Evolutionary conservation across 371 early-diverging fungal species (phyloP), one percentile per base, ranked within the genome.

Genomic region (Rhizopus sp.): DNA sequence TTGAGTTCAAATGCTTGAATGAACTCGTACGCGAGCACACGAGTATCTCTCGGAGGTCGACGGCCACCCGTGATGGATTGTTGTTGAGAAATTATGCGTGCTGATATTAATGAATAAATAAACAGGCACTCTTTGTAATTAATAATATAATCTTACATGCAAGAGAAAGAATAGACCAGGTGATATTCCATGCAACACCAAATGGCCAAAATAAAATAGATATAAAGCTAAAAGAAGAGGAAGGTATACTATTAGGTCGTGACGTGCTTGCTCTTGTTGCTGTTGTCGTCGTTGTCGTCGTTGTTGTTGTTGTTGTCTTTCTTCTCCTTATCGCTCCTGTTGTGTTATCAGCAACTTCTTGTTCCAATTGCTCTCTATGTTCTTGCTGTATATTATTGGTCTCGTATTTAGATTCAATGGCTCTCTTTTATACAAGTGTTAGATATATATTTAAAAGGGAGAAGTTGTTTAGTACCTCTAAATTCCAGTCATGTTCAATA

Each of bases 1-100:
- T 68, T 70, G 9, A 72, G 57, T 65, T 90, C 92, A 69, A 91
- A 94, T 48, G 83, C 73, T 39, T 81, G 75, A 15, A 80, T 61
- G 65, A 93, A 92, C n/a, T 84, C 81, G 8, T 80, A 77, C 0
- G 92, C 88, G 5, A 81, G 78, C 9, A 82, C 75, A 17, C 75
- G 77, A 34, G 88, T 80, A 49, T 89, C 88, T 60, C 23, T 60
- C 39, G 10, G 62, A 16, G 42, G 60, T 23, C 59, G 10, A 15
- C 7, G 44, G 23, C 59, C 53, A 13, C 60, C 53, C 47, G 69
- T 68, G 52, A 75, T 80, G 13, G 76, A 64, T 51, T 72, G 75
- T 42, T 77, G 70, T 5, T 70, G 64, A 35, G 40, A 50, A 7
- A 77, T 56, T 44, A 80, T 61, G 7, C 81, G 73, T 44, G 66